phyloP scores from a whole-genome alignment of 73 alveolate genomes.

The Tetrahymena malaccensis region DNA sequence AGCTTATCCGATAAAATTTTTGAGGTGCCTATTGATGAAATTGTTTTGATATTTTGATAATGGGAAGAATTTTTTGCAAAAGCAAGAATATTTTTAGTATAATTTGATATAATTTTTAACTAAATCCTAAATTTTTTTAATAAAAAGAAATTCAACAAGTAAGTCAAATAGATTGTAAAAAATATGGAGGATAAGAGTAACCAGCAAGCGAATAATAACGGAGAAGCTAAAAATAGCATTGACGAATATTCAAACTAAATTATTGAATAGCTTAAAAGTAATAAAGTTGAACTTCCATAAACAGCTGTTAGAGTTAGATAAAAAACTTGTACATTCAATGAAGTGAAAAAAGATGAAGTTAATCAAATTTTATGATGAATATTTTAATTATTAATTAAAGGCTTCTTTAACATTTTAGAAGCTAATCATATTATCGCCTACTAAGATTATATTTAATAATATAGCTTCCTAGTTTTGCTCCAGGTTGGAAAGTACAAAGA shows the following conservation, averaged over 20 bases:
- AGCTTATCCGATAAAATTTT: not conserved
- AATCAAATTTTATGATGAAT: not conserved
- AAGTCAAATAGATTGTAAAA: not conserved
- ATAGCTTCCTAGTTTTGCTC: not conserved
- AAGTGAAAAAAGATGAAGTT: not conserved
- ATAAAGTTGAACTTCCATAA: not conserved
- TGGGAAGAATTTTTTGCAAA: not conserved
- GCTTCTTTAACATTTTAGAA: not conserved
- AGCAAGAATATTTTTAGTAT: not conserved
- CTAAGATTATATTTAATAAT: not conserved
- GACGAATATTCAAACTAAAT: not conserved
- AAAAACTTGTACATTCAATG: not conserved
- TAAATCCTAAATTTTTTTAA: not conserved
- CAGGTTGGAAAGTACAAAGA: not conserved
- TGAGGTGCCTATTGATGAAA: not conserved
- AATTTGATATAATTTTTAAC: not conserved
- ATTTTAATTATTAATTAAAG: not conserved
- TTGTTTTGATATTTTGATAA: too few relatives aligned
- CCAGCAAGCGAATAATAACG: not conserved
- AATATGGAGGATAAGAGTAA: not conserved
- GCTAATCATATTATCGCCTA: not conserved
- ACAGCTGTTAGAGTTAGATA: slow-evolving; percentile 5
- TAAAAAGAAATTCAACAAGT: too few relatives aligned
- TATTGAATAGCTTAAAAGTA: not conserved
- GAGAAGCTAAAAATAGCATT: not conserved